Evolutionary conservation across 2,329 filamentous ascomycete genomes (phyloP).

Genomic region (Colletotrichum lupini): DNA sequence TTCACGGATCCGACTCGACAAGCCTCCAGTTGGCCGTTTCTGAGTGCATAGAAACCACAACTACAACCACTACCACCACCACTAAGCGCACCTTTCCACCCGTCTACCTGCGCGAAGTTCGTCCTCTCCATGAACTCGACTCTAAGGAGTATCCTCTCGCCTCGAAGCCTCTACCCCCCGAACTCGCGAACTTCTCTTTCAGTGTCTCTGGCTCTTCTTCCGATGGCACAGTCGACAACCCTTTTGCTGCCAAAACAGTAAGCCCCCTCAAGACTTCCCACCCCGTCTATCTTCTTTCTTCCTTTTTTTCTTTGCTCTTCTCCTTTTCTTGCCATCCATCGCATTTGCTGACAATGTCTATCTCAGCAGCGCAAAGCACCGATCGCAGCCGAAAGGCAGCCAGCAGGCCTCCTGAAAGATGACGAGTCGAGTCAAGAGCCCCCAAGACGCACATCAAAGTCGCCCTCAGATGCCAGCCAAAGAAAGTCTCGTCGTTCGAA

Average conservation of each 20-base stretch:
- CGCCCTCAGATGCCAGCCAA: constrained; percentile 40
- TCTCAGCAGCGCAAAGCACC: constrained; percentile 23
- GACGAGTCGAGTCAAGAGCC: constrained; percentile 46
- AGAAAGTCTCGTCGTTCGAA: constrained; percentile 47
- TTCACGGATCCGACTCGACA: constrained; percentile 44
- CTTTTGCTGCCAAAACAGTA: constrained; percentile 29
- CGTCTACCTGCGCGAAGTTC: constrained; percentile 80
- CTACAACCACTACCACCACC: constrained; percentile 90
- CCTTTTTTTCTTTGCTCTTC: not conserved
- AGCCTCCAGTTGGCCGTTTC: constrained; percentile 68
- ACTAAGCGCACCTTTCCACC: constrained; percentile 88
- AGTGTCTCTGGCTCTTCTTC: constrained; percentile 65
- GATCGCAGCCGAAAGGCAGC: constrained; percentile 19
- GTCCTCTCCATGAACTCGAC: constrained; percentile 78
- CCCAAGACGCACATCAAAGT: constrained; percentile 40
- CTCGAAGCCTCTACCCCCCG: constrained; percentile 81
- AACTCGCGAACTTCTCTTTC: constrained; percentile 82
- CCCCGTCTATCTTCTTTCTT: not conserved
- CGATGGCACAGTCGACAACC: constrained; percentile 14
- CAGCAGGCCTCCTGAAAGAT: constrained; percentile 31
- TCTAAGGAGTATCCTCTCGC: constrained; percentile 92
- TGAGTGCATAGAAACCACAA: constrained; percentile 75
- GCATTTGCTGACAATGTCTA: constrained; percentile 10
- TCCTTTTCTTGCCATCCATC: not conserved
- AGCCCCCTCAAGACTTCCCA: not conserved